Base-by-base conservation (phyloP, 2,329 filamentous ascomycete genomes). In the Byssochlamys sp. region DNA sequence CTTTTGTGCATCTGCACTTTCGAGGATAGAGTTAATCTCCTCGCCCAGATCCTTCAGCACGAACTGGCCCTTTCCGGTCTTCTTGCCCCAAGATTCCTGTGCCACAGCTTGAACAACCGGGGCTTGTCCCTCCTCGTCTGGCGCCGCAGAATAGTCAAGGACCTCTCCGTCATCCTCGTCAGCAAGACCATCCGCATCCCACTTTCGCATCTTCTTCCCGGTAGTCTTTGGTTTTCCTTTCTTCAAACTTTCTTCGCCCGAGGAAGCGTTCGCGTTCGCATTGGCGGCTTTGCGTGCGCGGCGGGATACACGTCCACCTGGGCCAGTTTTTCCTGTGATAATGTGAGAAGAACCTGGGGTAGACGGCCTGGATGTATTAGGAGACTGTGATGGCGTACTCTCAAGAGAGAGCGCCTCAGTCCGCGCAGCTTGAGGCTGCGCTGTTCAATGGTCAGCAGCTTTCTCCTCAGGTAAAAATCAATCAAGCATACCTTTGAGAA, bases 21-120 rank as follows among this genome's bases (percentile, higher is more conserved):
- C 84, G 51, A 99, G 80, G 57, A 99, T 96, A 35, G 85, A 87
- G 66, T 96, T 87, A 14, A 99, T 90, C 74, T 99, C 91, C 63
- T 96, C 90, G 60, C 91, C 92, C 5, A 99, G 77, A 67, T 99
- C 94, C 68, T 89, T 95, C 62, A 99, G 78, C 53, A 97, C 87
- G 67, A 97, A 99, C 69, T 96, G 89, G 55, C 94, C 94, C 75
- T 92, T 91, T 55, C 82, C 83, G 12, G 89, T 95, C 68, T 84
- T 87, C 35, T 83, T 89, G 35, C 94, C 94, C 90, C 91, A 96
- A 1, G 89, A 85, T 11, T 86, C 84, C 54, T 88, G 82, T 61
- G 90, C 85, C 31, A 96, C 85, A 49, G 84, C 82, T 66, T 95
- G 89, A 2, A 95, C 75, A 9, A 82, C 81, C 25, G 83, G 80